phyloP scores from a whole-genome alignment of 176 grass and related monocot species.

The Olyra latifolia region DNA sequence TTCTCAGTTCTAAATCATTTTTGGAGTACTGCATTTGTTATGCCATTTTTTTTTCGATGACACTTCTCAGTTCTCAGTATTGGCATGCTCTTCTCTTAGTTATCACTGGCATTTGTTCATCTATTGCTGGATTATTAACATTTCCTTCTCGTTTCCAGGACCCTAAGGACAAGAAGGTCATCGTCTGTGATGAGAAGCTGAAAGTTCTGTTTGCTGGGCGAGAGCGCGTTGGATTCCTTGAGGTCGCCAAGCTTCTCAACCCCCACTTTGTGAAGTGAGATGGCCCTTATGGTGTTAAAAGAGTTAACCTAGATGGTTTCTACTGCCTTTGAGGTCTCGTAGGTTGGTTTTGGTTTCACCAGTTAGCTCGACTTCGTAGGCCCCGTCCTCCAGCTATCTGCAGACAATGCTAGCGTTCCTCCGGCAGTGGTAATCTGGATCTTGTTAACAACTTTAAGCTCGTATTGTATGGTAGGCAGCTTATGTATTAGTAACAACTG shows the following conservation, averaged over 20 bases:
- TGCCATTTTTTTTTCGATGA: not conserved
- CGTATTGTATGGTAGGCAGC: not conserved
- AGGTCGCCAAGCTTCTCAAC: slow-evolving; percentile 77
- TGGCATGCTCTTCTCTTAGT: not conserved
- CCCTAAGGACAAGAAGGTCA: slow-evolving; percentile 70
- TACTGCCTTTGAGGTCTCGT: not conserved
- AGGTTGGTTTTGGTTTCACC: slow-evolving; percentile 26
- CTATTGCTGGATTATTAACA: not conserved
- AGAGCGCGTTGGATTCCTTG: slow-evolving; percentile 91
- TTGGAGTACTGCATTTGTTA: not conserved
- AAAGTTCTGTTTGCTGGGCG: slow-evolving; percentile 66
- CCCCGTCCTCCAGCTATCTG: not conserved
- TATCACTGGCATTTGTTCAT: not conserved
- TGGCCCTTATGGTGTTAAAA: slow-evolving; percentile 3
- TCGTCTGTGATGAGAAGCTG: slow-evolving; percentile 89
- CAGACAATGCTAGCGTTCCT: slow-evolving; percentile 9
- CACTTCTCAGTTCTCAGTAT: not conserved
- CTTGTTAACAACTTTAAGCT: not conserved
- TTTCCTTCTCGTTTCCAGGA: slow-evolving; percentile 50
- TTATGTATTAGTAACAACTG: slow-evolving; percentile 26
- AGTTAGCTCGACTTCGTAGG: slow-evolving; percentile 36
- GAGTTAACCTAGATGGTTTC: slow-evolving; percentile 27
- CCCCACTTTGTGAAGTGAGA: slow-evolving; percentile 77
- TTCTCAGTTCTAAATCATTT: slow-evolving; percentile 9
- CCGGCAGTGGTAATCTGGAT: slow-evolving; percentile 7